These are phyloP conservation scores for Tremella fuciformis DNA, from an alignment of 768 basidiomycete genomes.

Conservation along the genomic window DNA sequence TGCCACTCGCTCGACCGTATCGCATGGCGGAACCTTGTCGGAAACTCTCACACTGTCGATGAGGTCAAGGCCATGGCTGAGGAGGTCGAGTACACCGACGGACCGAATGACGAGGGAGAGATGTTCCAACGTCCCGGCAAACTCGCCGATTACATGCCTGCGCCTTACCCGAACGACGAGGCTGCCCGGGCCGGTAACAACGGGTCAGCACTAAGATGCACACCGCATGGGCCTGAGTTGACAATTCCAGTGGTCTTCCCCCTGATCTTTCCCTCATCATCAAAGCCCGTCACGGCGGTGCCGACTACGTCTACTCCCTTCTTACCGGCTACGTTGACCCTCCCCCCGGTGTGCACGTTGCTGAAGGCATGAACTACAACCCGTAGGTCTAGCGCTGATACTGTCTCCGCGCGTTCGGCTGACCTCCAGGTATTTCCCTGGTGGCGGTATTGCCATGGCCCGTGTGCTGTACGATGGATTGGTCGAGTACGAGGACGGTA, in stretches of 20 bases:
- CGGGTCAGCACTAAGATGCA: constrained; percentile 54
- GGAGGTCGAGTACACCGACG: constrained; percentile 94
- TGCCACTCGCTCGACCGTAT: constrained; percentile 99
- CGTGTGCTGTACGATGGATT: constrained; percentile 92
- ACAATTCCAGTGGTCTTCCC: constrained; percentile 69
- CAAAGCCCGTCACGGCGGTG: constrained; percentile 96
- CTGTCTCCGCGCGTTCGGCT: constrained; percentile 4
- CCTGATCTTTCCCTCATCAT: constrained; percentile 95
- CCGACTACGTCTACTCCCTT: constrained; percentile 94
- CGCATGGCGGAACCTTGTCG: constrained; percentile 99
- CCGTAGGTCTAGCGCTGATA: constrained; percentile 33
- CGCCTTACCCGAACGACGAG: constrained; percentile 95
- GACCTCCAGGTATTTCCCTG: constrained; percentile 86
- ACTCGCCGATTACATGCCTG: constrained; percentile 92
- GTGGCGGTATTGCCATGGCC: constrained; percentile 97
- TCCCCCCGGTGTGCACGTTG: constrained; percentile 62
- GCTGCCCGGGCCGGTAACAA: constrained; percentile 90
- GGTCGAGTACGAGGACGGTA: constrained; percentile 97
- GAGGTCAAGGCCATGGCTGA: constrained; percentile 89
- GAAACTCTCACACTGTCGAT: constrained; percentile 91
- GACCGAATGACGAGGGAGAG: constrained; percentile 88
- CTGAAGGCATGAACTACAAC: constrained; percentile 91
- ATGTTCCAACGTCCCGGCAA: constrained; percentile 99
- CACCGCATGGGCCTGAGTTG: no score
- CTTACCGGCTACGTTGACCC: constrained; percentile 96